phyloP scores from a whole-genome alignment of 2,329 filamentous ascomycete species.

The Cladophialophora carrionii region DNA sequence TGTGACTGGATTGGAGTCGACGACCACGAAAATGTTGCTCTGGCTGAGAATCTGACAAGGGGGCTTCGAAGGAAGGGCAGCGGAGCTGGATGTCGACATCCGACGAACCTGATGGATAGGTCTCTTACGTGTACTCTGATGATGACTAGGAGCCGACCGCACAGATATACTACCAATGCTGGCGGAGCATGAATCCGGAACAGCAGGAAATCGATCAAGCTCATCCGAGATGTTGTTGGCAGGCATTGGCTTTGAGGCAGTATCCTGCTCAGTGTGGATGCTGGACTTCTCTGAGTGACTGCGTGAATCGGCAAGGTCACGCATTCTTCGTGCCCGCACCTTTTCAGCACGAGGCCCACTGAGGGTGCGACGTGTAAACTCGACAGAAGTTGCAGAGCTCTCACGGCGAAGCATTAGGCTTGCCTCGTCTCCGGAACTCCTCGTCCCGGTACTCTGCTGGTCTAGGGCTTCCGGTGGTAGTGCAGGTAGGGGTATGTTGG shows the following conservation, averaged over 20 bases:
- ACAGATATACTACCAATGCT: constrained; percentile 15
- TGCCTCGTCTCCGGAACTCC: neutral
- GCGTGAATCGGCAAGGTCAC: constrained; percentile 25
- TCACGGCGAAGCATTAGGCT: neutral
- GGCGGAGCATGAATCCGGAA: constrained; percentile 23
- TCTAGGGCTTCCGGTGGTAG: constrained; percentile 23
- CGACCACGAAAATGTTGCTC: constrained; percentile 35
- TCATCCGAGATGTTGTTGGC: constrained; percentile 17
- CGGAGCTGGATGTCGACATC: constrained; percentile 17
- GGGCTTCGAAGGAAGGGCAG: neutral
- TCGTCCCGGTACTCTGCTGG: neutral
- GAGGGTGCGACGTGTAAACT: neutral
- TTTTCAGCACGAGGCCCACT: constrained; percentile 26
- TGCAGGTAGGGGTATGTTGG: constrained; percentile 30
- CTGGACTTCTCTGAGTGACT: neutral
- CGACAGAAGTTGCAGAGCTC: constrained; percentile 1
- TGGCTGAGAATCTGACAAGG: constrained; percentile 25
- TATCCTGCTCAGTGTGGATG: neutral
- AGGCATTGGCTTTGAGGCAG: neutral
- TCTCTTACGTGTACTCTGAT: constrained; percentile 10
- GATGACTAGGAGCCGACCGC: constrained; percentile 4
- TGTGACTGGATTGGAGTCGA: constrained; percentile 35
- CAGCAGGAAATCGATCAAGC: constrained; percentile 32
- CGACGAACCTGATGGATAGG: constrained; percentile 12
- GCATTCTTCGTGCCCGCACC: constrained; percentile 25